Evolutionary conservation across 2,329 filamentous ascomycete genomes (phyloP).

Genomic region (Fusarium domesticum): DNA sequence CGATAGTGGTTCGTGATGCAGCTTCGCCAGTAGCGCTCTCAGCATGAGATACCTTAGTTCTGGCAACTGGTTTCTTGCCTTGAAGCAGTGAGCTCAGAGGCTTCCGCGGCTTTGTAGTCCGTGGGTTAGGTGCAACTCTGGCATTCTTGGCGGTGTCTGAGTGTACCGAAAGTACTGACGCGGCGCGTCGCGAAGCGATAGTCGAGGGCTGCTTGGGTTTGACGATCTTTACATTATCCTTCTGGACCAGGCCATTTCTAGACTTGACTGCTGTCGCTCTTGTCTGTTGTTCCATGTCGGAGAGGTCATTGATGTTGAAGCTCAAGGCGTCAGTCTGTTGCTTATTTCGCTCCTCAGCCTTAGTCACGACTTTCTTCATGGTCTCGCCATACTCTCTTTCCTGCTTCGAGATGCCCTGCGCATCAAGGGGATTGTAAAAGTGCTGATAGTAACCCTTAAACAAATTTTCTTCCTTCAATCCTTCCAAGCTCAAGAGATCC

Average conservation of each 20-base stretch:
- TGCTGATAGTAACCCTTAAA: constrained; percentile 60
- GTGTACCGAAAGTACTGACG: constrained; percentile 48
- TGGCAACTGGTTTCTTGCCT: constrained; percentile 31
- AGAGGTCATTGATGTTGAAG: constrained; percentile 49
- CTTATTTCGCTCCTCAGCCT: constrained; percentile 65
- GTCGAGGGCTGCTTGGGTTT: constrained; percentile 27
- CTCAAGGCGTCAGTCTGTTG: constrained; percentile 62
- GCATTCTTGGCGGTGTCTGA: constrained; percentile 23
- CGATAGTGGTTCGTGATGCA: constrained; percentile 76
- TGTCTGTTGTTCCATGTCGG: constrained; percentile 43
- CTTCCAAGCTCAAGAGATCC: constrained; percentile 54
- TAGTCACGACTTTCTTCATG: constrained; percentile 49
- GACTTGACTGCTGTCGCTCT: constrained; percentile 8
- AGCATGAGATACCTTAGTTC: constrained; percentile 48
- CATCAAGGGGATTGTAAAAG: constrained; percentile 62
- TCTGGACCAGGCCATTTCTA: not conserved
- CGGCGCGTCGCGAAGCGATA: constrained; percentile 49
- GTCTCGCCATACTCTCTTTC: constrained; percentile 59
- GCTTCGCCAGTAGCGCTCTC: constrained; percentile 61
- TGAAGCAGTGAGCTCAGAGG: constrained; percentile 33
- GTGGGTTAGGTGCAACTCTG: constrained; percentile 3
- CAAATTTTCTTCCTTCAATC: constrained; percentile 56
- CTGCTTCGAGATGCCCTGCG: constrained; percentile 61
- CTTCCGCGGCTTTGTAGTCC: constrained; percentile 23
- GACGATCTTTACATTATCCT: constrained; percentile 6